A percentile compares a stretch with the other conserved stretches of the same genome.
Conservation (phyloP, 2,329 filamentous ascomycete species). For the Coniochaeta hoffmannii region DNA sequence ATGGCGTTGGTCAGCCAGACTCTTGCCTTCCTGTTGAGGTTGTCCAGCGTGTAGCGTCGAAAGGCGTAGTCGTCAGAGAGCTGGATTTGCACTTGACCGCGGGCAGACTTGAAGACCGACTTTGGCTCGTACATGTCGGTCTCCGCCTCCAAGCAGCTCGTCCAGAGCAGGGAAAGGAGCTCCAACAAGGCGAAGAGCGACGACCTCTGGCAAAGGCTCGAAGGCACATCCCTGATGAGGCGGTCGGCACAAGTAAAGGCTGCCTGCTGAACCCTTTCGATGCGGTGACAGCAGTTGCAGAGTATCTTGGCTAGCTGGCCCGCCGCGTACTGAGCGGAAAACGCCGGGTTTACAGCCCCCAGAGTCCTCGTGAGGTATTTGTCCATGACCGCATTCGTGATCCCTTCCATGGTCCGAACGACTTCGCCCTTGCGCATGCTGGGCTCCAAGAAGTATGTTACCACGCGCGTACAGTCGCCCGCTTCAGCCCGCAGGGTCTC, state of each 20-base stretch:
- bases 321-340: constrained; percentile 88
- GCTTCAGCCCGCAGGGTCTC: constrained; percentile 80
- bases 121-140: constrained; percentile 88
- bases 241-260: constrained; percentile 77
- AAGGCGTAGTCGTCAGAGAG: constrained; percentile 90
- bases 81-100: constrained; percentile 74
- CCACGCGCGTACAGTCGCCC: constrained; percentile 82
- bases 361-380: constrained; percentile 73
- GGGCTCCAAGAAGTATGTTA: constrained; percentile 92
- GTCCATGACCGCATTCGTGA: constrained; percentile 62
- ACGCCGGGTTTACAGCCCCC: constrained; percentile 62
- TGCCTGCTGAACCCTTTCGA: constrained; percentile 82
- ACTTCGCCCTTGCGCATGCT: constrained; percentile 63
- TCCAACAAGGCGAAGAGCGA: constrained; percentile 92
- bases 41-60: constrained; percentile 70
- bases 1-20: constrained; percentile 75
- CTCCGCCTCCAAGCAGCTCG: constrained; percentile 86
- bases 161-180: constrained; percentile 89
- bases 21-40: constrained; percentile 68
- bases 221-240: constrained; percentile 78
- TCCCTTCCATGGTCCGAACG: constrained; percentile 57
- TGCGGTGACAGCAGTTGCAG: constrained; percentile 85
- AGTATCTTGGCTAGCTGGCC: constrained; percentile 81
- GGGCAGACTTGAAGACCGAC: constrained; percentile 68
- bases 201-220: constrained; percentile 79